These are phyloP conservation scores for Balakata baccata DNA, from an alignment of 345 rosid genomes.

Conservation along the genomic window DNA sequence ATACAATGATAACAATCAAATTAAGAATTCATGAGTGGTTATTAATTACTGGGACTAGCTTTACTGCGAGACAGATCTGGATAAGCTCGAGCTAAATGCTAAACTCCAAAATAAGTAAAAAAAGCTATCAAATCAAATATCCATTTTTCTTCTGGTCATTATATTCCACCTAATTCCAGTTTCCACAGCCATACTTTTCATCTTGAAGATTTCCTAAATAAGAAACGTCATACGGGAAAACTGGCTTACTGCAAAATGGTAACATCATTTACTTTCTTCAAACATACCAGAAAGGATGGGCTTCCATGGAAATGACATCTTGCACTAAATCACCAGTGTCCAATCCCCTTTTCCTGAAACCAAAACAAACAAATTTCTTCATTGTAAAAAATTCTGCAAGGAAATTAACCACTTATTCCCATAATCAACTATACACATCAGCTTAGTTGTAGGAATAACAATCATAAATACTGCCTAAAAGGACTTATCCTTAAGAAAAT, in stretches of 20 bases:
- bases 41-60: too few relatives aligned
- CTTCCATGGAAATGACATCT: constrained; percentile 93
- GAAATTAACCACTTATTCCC: background rate
- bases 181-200: background rate
- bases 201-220: background rate
- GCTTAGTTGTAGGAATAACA: too few relatives aligned
- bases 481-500: background rate
- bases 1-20: background rate
- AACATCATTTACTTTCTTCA: background rate
- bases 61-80: too few relatives aligned
- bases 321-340: constrained; percentile 91
- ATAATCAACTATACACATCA: background rate
- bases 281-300: constrained; percentile 88
- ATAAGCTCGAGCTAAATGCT: too few relatives aligned
- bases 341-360: constrained; percentile 76
- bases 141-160: too few relatives aligned
- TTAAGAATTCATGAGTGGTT: background rate
- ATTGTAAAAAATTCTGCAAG: background rate
- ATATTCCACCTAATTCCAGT: too few relatives aligned
- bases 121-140: too few relatives aligned
- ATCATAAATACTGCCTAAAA: too few relatives aligned
- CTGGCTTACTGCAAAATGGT: background rate
- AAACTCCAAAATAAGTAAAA: too few relatives aligned
- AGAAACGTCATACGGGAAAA: too few relatives aligned
- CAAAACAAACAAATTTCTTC: background rate